Evolutionary conservation across 2,329 filamentous ascomycete species (phyloP), one percentile per base, ranked within the genome.

Genomic region (Hypoxylon sp.): DNA sequence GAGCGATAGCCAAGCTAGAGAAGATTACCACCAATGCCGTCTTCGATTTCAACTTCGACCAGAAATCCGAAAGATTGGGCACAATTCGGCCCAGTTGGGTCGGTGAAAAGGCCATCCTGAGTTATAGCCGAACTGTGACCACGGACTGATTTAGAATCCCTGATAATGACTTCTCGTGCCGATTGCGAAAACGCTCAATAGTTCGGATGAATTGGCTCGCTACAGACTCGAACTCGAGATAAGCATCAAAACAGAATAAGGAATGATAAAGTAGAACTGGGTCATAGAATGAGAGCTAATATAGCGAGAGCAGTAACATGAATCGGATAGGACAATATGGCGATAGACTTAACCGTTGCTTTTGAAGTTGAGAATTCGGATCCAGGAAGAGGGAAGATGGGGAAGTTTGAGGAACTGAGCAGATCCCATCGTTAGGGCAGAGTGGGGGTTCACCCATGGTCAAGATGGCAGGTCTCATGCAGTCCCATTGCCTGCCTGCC

Each of bases 1-100:
- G 59, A 10, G 78, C 79, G 58, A 83, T 82, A 51, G 80, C 80
- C 10, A 79, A 79, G 48, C 78, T 81, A 20, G 77, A 81, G 72
- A 82, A 82, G 6, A 78, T 57, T 14, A 81, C 75, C 50, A 81
- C 79, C 69, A 79, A 75, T 62, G 73, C 66, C 66, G 79, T 78
- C 71, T 79, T 79, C 2, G 79, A 76, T 33, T 78, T 14, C 27
- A 20, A 31, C 64, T 66, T 1, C 6, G 17, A 2, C 22, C 10
- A n/a, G 42, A 11, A 37, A 30, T 7, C 22, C 27, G 22, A 48
- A 6, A n/a, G 3, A 10, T 11, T 35, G 13, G 17, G 10, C 7
- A 42, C 30, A n/a, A 13, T n/a, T n/a, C 10, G 31, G 54, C 37
- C 8, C n/a, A 6, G 40, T 22, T 44, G 3, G 5, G 40, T 17